Evolutionary conservation across 2,329 filamentous ascomycete species (phyloP).

Genomic region (Diplodia scrobiculata): DNA sequence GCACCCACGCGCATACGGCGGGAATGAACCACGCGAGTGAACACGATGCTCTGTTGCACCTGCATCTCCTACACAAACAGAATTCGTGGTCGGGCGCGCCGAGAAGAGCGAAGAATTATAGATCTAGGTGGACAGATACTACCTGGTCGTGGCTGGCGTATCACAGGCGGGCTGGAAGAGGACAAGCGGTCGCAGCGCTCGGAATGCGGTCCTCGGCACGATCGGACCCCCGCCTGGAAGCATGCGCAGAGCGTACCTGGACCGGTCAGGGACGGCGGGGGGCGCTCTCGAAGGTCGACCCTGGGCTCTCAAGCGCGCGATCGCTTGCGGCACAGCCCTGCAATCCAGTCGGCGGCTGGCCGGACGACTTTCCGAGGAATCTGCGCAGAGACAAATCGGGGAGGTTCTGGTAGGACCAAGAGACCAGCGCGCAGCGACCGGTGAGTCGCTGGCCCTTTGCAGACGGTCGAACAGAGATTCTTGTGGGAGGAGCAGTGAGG

Average conservation of each 20-base stretch:
- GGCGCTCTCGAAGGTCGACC: not conserved
- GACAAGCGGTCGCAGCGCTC: conserved; percentile 9
- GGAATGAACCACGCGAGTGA: conserved; percentile 10
- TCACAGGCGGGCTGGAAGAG: not conserved
- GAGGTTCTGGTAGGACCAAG: not conserved
- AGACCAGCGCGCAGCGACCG: not conserved
- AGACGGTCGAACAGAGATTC: conserved; percentile 18
- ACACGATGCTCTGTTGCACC: conserved; percentile 5
- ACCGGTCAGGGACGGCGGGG: not conserved
- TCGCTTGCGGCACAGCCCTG: conserved; percentile 17
- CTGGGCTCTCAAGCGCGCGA: not conserved
- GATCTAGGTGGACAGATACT: conserved; percentile 14
- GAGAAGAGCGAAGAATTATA: conserved; percentile 4
- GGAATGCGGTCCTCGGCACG: conserved; percentile 13
- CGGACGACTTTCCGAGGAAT: not conserved
- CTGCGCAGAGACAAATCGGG: conserved; percentile 9
- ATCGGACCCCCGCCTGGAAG: conserved; percentile 6
- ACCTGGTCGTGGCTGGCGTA: conserved; percentile 13
- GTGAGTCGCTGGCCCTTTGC: conserved; percentile 7
- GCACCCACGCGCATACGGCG: not conserved
- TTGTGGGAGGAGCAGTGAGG: not conserved
- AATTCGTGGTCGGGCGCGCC: not conserved
- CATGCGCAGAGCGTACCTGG: not conserved
- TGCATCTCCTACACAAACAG: not conserved
- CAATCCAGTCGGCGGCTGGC: conserved; percentile 2